phyloP scores from a whole-genome alignment of 2,329 filamentous ascomycete species.

The Pseudopithomyces chartarum region DNA sequence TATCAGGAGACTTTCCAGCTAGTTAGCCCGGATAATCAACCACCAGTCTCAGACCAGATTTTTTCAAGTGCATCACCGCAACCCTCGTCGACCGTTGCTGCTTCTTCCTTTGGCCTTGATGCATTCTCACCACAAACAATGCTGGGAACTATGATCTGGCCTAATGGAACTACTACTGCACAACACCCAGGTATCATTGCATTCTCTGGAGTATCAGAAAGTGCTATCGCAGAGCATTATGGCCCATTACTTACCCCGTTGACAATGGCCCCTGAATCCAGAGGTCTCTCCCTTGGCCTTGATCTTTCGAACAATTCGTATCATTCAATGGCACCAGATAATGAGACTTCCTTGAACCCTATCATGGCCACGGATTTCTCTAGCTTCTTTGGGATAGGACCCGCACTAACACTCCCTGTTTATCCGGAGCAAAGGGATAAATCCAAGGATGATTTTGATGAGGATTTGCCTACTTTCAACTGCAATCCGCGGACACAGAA shows the following conservation, averaged over 20 bases:
- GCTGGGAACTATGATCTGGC: background rate
- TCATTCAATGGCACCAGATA: too few species aligned
- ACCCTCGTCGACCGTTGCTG: background rate
- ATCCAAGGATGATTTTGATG: conserved; percentile 7
- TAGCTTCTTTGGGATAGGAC: background rate
- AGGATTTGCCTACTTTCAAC: conserved; percentile 54
- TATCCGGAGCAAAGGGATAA: background rate
- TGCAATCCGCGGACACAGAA: conserved; percentile 52
- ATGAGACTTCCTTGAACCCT: background rate
- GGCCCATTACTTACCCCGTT: background rate
- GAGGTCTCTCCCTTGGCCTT: background rate
- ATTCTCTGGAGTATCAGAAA: background rate
- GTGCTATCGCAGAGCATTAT: background rate
- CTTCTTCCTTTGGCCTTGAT: background rate
- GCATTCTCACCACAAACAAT: background rate
- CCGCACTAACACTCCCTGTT: background rate
- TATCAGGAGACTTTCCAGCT: conserved; percentile 3
- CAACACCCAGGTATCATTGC: background rate
- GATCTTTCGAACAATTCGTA: background rate
- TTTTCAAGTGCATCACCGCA: background rate
- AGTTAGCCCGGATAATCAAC: background rate
- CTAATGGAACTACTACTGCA: background rate
- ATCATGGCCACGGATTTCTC: background rate
- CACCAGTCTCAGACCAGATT: background rate
- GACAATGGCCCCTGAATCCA: background rate